Conservation (phyloP, 1,139 yeast species). For the Ogataea hybrid region DNA sequence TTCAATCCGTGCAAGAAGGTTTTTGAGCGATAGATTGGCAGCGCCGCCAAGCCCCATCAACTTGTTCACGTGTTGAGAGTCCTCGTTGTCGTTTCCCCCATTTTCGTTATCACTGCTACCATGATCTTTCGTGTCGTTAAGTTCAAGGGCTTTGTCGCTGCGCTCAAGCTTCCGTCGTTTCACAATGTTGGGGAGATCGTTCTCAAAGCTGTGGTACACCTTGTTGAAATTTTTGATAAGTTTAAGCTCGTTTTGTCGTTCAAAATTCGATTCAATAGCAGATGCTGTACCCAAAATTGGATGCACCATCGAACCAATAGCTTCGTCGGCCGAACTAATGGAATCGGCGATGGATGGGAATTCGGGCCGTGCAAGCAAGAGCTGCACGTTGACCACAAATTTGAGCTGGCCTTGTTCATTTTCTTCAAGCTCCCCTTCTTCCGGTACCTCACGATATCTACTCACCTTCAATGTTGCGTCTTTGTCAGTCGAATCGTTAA, state of each 20-base stretch:
- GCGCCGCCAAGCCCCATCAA: conserved; percentile 68
- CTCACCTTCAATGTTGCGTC: background rate
- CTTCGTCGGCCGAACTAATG: conserved; percentile 28
- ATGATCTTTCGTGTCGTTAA: conserved; percentile 21
- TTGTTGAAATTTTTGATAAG: conserved; percentile 49
- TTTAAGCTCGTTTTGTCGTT: conserved; percentile 34
- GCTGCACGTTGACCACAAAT: background rate
- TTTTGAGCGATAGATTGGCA: conserved; percentile 77
- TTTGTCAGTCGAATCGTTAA: background rate
- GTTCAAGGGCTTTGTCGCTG: conserved; percentile 69
- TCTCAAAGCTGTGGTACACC: conserved; percentile 82
- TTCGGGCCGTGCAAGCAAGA: conserved; percentile 24
- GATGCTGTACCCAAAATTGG: conserved; percentile 34
- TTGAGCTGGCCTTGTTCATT: background rate
- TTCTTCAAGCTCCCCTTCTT: conserved; percentile 1
- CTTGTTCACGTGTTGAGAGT: conserved; percentile 28
- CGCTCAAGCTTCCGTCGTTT: conserved; percentile 79
- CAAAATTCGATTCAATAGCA: conserved; percentile 33
- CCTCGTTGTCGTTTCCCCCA: conserved; percentile 23
- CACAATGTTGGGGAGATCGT: conserved; percentile 73
- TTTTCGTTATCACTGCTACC: conserved; percentile 14
- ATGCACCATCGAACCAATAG: conserved; percentile 32
- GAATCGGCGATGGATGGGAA: conserved; percentile 28
- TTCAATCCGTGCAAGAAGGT: conserved; percentile 75
- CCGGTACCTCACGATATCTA: background rate